Base-by-base conservation (phyloP, 441 rosid species). In the Manihot esculenta region DNA sequence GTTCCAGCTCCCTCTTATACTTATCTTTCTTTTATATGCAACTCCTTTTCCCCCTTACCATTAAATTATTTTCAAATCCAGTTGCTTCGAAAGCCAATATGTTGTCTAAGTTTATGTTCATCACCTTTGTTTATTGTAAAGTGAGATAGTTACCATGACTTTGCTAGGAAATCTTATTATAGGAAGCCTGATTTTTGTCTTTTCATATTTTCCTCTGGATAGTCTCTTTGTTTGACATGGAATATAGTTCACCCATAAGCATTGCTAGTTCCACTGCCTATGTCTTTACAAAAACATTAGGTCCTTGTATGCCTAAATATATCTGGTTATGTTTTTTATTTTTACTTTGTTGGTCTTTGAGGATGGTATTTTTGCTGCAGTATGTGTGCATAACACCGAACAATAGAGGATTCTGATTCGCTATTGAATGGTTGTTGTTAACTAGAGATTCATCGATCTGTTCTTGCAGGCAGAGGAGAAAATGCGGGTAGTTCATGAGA, bases 391-490 rank as follows among this genome's bases (percentile, higher is more conserved):
- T 35, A 9, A 38, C 13, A 23, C 47, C 13, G 14, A 23, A 56
- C 62, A 38, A 30, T 59, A 1, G 38, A 38, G 33, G 27, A 14
- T 56, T 63, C 42, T 59, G n/a, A 62, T 42, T 12, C 24, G 18
- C 7, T 15, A 21, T 1, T 18, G 64, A 24, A 38, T 27, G 35
- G 44, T 48, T 59, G 68, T 67, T 48, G 56, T 61, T 33, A 26
- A 55, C 50, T 6, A 12, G 54, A 75, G 42, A 66, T 20, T 68
- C 13, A 56, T 55, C 35, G 66, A 48, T 59, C 21, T 64, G 64
- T 57, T 65, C 57, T 72, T 76, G 56, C 79, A 95, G 99, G 87
- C 84, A 6, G 99, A 91, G 84, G 99, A 95, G 63, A 95, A 88
- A 84, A 68, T 88, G 94, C 89, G 99, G 17, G 63, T 95, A 62